These are phyloP conservation scores for Aspergillus novofumigatus DNA, from an alignment of 2,329 filamentous ascomycete genomes.

Conservation along the genomic window DNA sequence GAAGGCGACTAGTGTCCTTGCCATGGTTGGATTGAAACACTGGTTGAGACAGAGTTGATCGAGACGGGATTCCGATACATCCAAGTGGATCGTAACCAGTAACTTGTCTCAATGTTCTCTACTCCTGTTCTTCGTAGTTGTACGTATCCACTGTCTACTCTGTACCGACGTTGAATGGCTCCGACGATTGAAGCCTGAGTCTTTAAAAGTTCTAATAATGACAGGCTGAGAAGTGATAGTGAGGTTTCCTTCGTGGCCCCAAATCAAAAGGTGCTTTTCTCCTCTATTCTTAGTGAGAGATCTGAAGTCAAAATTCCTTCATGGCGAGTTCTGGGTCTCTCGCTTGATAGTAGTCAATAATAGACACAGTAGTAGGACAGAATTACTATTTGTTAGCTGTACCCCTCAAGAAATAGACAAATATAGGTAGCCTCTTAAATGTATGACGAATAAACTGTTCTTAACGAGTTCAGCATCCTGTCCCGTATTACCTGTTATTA, in stretches of 20 bases:
- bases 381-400: too few species aligned
- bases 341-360: too few species aligned
- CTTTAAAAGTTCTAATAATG: not conserved
- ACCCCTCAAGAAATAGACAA: too few species aligned
- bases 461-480: too few species aligned
- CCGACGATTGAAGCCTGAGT: not conserved
- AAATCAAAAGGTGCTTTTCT: not conserved
- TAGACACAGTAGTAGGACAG: too few species aligned
- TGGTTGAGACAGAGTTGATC: slow-evolving; percentile 15
- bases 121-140: not conserved
- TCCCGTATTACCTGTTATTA: too few species aligned
- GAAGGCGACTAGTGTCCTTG: not conserved
- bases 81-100: not conserved
- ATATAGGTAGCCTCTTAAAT: too few species aligned
- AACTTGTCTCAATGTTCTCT: too few species aligned
- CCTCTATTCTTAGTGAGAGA: not conserved
- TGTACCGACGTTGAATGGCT: not conserved
- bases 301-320: not conserved
- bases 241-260: too few species aligned
- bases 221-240: not conserved
- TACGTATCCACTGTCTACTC: not conserved
- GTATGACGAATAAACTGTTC: too few species aligned
- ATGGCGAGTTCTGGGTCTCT: not conserved
- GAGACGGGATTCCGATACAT: slow-evolving; percentile 1
- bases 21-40: slow-evolving; percentile 18